Evolutionary conservation across 495 filamentous ascomycete species (phyloP).

Genomic region (Neurospora cerealis): DNA sequence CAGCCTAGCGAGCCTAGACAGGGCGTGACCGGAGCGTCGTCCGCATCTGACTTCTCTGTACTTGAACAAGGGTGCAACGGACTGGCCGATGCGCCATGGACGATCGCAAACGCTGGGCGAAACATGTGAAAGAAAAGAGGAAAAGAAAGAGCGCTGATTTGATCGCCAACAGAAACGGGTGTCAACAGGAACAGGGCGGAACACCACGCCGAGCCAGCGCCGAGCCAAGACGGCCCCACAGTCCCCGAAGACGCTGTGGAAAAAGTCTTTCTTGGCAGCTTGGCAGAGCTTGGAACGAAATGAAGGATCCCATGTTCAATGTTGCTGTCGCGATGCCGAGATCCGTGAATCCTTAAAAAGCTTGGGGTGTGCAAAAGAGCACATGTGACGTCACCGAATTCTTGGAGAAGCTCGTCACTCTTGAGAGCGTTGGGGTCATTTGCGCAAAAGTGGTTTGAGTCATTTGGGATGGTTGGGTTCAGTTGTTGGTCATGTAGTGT

Average conservation of each 20-base stretch:
- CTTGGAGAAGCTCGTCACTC: neutral
- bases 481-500: neutral
- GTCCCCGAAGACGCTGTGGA: neutral
- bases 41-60: too few species aligned
- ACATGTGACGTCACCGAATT: neutral
- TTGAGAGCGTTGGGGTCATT: neutral
- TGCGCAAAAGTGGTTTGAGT: neutral
- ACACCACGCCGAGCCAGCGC: neutral
- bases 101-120: neutral
- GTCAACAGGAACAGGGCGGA: neutral
- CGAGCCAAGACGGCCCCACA: neutral
- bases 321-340: neutral
- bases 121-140: neutral
- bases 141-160: neutral
- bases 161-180: neutral
- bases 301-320: neutral
- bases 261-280: neutral
- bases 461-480: neutral
- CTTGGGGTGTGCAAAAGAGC: neutral
- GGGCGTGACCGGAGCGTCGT: neutral
- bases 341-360: neutral
- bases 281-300: neutral
- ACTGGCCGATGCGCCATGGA: neutral
- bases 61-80: neutral
- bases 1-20: neutral